Evolutionary conservation across 192 early-diverging fungal species (phyloP).

Genomic region (Coemansia sp.): DNA sequence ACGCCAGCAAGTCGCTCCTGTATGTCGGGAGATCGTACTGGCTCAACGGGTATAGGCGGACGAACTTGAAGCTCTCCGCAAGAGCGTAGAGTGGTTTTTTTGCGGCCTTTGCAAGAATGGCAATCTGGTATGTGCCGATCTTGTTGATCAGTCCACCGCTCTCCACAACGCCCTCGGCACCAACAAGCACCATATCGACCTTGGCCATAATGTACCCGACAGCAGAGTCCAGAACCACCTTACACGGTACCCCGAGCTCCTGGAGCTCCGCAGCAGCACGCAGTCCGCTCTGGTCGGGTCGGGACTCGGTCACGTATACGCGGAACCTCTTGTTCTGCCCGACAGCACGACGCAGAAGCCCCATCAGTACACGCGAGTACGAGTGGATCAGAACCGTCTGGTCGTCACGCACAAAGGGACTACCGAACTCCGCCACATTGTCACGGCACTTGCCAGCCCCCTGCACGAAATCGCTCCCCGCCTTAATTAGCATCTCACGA

Average conservation of each 20-base stretch:
- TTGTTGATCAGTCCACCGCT: conserved; percentile 98
- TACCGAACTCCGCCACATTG: conserved; percentile 74
- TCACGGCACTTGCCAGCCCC: conserved; percentile 71
- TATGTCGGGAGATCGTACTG: conserved; percentile 90
- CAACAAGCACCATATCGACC: conserved; percentile 95
- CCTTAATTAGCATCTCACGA: conserved; percentile 66
- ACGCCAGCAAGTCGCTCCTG: conserved; percentile 66
- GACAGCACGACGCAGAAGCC: conserved; percentile 72
- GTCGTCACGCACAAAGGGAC: conserved; percentile 80
- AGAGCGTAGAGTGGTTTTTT: conserved; percentile 94
- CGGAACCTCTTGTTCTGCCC: conserved; percentile 81
- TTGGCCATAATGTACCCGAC: conserved; percentile 93
- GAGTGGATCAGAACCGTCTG: conserved; percentile 89
- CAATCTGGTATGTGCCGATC: conserved; percentile 95
- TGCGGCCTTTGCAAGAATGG: conserved; percentile 91
- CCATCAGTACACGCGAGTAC: conserved; percentile 92
- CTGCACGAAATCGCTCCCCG: conserved; percentile 71
- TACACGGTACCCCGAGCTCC: conserved; percentile 75
- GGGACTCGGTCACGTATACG: conserved; percentile 90
- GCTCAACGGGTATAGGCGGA: conserved; percentile 89
- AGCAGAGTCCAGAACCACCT: conserved; percentile 86
- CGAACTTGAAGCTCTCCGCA: conserved; percentile 97
- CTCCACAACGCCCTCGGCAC: conserved; percentile 97
- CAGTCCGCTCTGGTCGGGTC: conserved; percentile 63
- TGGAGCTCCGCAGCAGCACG: conserved; percentile 70